Percentiles rank a stretch among this genome's conserved stretches.
Evolutionary conservation across 768 basidiomycete species (phyloP).

Genomic region (Calocybe gangraenosa): DNA sequence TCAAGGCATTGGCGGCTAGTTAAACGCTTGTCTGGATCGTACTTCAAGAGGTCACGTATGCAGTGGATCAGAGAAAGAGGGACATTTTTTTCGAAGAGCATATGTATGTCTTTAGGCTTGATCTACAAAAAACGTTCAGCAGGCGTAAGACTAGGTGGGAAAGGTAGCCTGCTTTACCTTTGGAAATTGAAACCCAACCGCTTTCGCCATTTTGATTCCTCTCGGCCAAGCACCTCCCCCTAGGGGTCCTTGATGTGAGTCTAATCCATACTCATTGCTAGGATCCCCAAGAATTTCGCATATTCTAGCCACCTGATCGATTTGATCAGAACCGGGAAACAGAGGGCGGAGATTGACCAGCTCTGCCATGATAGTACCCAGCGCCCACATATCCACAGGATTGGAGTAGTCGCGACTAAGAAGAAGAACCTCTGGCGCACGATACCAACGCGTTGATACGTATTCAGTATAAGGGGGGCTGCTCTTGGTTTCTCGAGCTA

Average conservation of each 20-base stretch:
- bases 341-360: slow-evolving; percentile 91
- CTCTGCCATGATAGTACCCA: slow-evolving; percentile 98
- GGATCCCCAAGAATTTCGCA: slow-evolving; percentile 95
- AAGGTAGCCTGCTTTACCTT: slow-evolving; percentile 53
- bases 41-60: slow-evolving; percentile 87
- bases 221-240: slow-evolving; percentile 89
- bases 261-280: slow-evolving; percentile 73
- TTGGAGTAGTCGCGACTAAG: slow-evolving; percentile 91
- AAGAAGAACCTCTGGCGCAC: slow-evolving; percentile 94
- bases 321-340: slow-evolving; percentile 90
- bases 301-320: slow-evolving; percentile 89
- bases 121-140: slow-evolving; percentile 36
- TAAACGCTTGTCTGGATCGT: slow-evolving; percentile 84
- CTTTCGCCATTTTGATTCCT: slow-evolving; percentile 84
- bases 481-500: slow-evolving; percentile 86
- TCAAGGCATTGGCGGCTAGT: slow-evolving; percentile 85
- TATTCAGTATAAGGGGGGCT: slow-evolving; percentile 97
- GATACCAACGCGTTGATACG: slow-evolving; percentile 99
- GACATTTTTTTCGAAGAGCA: slow-evolving; percentile 74
- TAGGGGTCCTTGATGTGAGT: slow-evolving; percentile 58
- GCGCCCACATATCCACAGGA: slow-evolving; percentile 99
- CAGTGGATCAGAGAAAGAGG: slow-evolving; percentile 84
- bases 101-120: slow-evolving; percentile 60
- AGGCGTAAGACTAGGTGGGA: slow-evolving; percentile 8
- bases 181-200: slow-evolving; percentile 83